A percentile compares a stretch with the other conserved stretches of the same genome.
Conservation (phyloP, 179 eudicot species). For the Silene noctiflora region DNA sequence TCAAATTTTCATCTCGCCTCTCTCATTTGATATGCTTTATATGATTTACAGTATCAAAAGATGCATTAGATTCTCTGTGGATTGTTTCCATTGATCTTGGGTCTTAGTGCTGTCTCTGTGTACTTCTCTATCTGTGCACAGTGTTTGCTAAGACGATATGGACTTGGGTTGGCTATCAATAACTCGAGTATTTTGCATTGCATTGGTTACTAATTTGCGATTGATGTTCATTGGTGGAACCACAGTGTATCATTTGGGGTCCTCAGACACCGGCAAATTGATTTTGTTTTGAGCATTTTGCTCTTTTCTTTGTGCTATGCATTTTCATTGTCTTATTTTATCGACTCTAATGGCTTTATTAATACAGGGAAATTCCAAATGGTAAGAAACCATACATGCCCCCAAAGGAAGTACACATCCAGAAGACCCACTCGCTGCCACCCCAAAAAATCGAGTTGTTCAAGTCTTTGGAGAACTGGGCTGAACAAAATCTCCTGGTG, state of each 20-base stretch:
- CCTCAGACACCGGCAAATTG: neutral
- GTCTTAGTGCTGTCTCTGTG: neutral
- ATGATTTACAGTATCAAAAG: neutral
- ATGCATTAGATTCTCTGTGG: neutral
- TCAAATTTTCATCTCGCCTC: neutral
- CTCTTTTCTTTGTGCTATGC: neutral
- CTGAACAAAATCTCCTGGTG: slow-evolving; percentile 33
- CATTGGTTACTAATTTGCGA: neutral
- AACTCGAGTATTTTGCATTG: neutral
- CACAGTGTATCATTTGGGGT: neutral
- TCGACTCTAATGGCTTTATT: neutral
- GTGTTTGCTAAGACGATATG: neutral
- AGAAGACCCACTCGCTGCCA: slow-evolving; percentile 37
- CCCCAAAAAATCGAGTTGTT: slow-evolving; percentile 42
- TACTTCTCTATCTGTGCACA: neutral
- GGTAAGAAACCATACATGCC: slow-evolving; percentile 33
- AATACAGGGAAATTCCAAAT: slow-evolving; percentile 29
- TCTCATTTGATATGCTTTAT: neutral
- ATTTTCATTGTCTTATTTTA: neutral
- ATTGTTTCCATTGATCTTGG: neutral
- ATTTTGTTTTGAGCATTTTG: neutral
- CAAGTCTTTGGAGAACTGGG: slow-evolving; percentile 39
- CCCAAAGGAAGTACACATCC: slow-evolving; percentile 32
- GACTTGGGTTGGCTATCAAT: neutral
- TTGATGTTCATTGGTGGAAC: neutral